phyloP scores from a whole-genome alignment of 2,329 filamentous ascomycete species.

The Blumeria graminis region DNA sequence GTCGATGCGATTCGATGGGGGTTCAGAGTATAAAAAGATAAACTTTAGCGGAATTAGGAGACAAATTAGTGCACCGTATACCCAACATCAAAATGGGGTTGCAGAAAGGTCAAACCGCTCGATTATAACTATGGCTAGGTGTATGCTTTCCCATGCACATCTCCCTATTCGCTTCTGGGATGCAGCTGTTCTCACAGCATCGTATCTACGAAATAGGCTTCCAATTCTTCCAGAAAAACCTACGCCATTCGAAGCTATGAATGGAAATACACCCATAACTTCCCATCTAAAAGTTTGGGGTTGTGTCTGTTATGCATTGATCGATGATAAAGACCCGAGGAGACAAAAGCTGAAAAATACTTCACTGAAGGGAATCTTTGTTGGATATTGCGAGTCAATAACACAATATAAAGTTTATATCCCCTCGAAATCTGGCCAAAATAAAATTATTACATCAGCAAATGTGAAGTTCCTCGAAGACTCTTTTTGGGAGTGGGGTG shows the following conservation, averaged over 20 bases:
- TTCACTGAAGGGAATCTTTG: not conserved
- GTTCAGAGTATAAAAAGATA: not conserved
- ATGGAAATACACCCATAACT: not conserved
- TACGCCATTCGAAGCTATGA: not conserved
- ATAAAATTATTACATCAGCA: not conserved
- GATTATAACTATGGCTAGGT: not conserved
- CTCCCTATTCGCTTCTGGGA: not conserved
- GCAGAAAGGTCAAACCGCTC: not conserved
- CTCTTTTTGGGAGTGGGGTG: not conserved
- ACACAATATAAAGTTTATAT: not conserved
- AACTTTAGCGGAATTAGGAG: not conserved
- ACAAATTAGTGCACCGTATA: not conserved
- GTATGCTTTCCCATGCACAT: not conserved
- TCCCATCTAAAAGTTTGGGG: not conserved
- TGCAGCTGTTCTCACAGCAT: not conserved
- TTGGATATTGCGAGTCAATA: not conserved
- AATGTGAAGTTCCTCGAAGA: not conserved
- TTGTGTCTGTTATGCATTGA: not conserved
- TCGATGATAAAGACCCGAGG: not conserved
- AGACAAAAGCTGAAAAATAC: not conserved
- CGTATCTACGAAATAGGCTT: not conserved
- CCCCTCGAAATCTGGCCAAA: not conserved
- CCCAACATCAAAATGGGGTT: not conserved
- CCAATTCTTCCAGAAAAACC: not conserved
- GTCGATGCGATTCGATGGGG: not conserved